phyloP scores from a whole-genome alignment of 2,329 filamentous ascomycete species.

The Onygena corvina region DNA sequence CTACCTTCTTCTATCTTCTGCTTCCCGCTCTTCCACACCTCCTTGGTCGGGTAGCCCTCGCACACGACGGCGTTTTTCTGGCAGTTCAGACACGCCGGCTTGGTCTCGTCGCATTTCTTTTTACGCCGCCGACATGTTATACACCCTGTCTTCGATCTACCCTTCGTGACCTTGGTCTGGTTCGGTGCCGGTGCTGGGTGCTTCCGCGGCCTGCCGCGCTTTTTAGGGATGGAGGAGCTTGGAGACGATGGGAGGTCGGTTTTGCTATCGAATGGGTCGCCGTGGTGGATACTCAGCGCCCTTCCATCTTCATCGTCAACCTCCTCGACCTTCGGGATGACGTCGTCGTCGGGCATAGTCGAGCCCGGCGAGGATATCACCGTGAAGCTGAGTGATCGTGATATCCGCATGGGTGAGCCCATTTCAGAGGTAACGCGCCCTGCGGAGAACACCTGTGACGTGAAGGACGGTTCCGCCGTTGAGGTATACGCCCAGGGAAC shows the following conservation, averaged over 20 bases:
- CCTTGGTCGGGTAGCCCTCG: conserved; percentile 78
- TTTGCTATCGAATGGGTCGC: conserved; percentile 20
- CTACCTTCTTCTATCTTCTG: conserved; percentile 57
- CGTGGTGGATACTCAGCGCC: conserved; percentile 21
- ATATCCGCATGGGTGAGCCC: conserved; percentile 11
- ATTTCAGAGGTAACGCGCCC: conserved; percentile 13
- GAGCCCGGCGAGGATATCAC: conserved; percentile 18
- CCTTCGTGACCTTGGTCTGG: conserved; percentile 63
- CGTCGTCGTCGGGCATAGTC: conserved; percentile 23
- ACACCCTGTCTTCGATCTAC: conserved; percentile 48
- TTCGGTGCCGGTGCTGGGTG: conserved; percentile 53
- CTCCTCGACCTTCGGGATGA: conserved; percentile 46
- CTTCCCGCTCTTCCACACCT: conserved; percentile 75
- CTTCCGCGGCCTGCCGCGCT: conserved; percentile 71
- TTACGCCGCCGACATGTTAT: conserved; percentile 49
- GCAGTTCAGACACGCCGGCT: conserved; percentile 53
- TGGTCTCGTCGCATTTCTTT: conserved; percentile 47
- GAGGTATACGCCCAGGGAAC: conserved; percentile 18
- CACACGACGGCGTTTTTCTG: conserved; percentile 88
- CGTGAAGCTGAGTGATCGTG: conserved; percentile 20
- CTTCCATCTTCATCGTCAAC: conserved; percentile 36
- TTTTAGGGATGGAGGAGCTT: conserved; percentile 36
- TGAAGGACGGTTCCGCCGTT: conserved; percentile 7
- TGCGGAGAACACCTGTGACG: conserved; percentile 12
- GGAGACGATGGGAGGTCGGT: conserved; percentile 15